These are phyloP conservation scores for Ceratocystis colombiana DNA, from an alignment of 2,329 filamentous ascomycete genomes.

Conservation along the genomic window DNA sequence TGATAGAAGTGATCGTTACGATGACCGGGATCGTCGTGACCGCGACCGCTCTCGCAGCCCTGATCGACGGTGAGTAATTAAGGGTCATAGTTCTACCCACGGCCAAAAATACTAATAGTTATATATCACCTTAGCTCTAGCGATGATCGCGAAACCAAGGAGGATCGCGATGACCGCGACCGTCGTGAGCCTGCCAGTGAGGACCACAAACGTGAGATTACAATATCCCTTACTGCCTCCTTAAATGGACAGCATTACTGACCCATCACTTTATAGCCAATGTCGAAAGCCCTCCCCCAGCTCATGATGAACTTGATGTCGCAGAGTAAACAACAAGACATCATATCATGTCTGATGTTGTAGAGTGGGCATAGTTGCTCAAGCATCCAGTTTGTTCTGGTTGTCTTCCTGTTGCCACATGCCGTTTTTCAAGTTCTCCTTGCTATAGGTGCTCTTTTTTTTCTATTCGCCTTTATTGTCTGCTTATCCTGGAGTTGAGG, in stretches of 20 bases:
- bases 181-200: slow-evolving; percentile 77
- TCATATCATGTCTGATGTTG: no score
- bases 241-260: background rate
- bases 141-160: slow-evolving; percentile 45
- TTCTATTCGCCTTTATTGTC: slow-evolving; percentile 12
- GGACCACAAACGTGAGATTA: slow-evolving; percentile 68
- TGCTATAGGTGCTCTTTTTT: slow-evolving; percentile 7
- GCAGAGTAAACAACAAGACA: slow-evolving; percentile 52
- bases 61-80: slow-evolving; percentile 44
- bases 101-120: background rate
- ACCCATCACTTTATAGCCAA: slow-evolving; percentile 2
- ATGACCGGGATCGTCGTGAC: slow-evolving; percentile 64
- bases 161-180: slow-evolving; percentile 62
- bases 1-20: slow-evolving; percentile 62
- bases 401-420: background rate
- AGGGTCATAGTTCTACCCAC: background rate
- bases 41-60: slow-evolving; percentile 65
- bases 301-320: slow-evolving; percentile 90
- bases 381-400: background rate
- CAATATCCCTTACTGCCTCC: slow-evolving; percentile 18
- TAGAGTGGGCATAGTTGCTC: background rate
- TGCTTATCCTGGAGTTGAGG: slow-evolving; percentile 21
- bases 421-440: background rate
- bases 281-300: slow-evolving; percentile 66
- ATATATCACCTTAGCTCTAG: slow-evolving; percentile 31